These are phyloP conservation scores for Tricladium varicosporioides DNA, from an alignment of 2,329 filamentous ascomycete genomes.

Conservation along the genomic window DNA sequence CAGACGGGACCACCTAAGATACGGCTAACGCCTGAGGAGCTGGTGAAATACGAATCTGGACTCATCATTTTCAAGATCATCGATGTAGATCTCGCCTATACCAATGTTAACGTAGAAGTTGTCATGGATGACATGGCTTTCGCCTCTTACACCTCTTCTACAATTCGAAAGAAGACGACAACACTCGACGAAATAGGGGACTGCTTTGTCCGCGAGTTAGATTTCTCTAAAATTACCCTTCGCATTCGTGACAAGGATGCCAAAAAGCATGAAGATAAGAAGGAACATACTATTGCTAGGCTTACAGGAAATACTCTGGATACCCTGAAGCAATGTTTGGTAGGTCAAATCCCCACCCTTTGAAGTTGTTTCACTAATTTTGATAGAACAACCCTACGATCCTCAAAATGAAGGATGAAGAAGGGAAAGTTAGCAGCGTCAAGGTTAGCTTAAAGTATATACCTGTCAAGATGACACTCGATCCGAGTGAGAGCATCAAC, in stretches of 20 bases:
- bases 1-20: slow-evolving; percentile 69
- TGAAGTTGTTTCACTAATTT: slow-evolving; percentile 14
- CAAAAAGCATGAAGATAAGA: slow-evolving; percentile 63
- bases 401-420: slow-evolving; percentile 73
- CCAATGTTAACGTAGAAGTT: slow-evolving; percentile 77
- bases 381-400: slow-evolving; percentile 81
- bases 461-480: slow-evolving; percentile 88
- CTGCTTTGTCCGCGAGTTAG: slow-evolving; percentile 94
- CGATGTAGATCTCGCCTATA: slow-evolving; percentile 79
- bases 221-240: slow-evolving; percentile 89
- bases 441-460: slow-evolving; percentile 94
- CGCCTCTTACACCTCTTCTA: slow-evolving; percentile 80
- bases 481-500: slow-evolving; percentile 96
- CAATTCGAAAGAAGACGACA: slow-evolving; percentile 64
- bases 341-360: slow-evolving; percentile 42
- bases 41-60: slow-evolving; percentile 84
- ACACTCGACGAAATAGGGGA: slow-evolving; percentile 92
- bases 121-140: slow-evolving; percentile 94
- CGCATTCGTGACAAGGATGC: slow-evolving; percentile 80
- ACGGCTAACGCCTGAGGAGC: slow-evolving; percentile 73
- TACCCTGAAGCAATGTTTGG: slow-evolving; percentile 82
- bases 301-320: slow-evolving; percentile 82
- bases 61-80: slow-evolving; percentile 92
- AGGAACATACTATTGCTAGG: slow-evolving; percentile 76
- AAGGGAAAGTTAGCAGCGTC: slow-evolving; percentile 74